Percentiles rank a stretch among this genome's conserved stretches.
Evolutionary conservation across 352 stramenopile species (phyloP).

Genomic region (Globisporangium mamillatum): DNA sequence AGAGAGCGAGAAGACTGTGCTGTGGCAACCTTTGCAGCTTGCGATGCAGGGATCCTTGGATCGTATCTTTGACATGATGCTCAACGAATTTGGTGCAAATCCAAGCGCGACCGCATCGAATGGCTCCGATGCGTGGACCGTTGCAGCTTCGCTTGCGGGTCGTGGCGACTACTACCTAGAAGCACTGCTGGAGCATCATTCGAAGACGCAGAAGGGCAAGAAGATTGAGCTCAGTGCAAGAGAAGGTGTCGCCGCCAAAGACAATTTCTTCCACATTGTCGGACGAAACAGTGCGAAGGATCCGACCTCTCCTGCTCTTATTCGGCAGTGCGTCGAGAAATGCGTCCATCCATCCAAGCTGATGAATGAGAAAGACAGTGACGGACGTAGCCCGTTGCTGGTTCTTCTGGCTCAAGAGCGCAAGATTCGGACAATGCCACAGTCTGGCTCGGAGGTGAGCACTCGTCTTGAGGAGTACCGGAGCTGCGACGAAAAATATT

Average conservation of each 20-base stretch:
- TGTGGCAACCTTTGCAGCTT: slow-evolving; percentile 56
- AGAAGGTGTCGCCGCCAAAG: slow-evolving; percentile 18
- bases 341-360: slow-evolving; percentile 32
- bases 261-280: slow-evolving; percentile 72
- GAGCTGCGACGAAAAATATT: slow-evolving; percentile 38
- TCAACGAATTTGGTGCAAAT: slow-evolving; percentile 39
- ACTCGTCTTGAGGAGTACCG: slow-evolving; percentile 38
- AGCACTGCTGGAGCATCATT: slow-evolving; percentile 45
- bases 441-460: slow-evolving; percentile 22
- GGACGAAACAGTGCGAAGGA: slow-evolving; percentile 21
- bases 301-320: slow-evolving; percentile 26
- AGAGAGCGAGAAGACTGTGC: background rate
- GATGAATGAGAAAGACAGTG: slow-evolving; percentile 45
- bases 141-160: slow-evolving; percentile 30
- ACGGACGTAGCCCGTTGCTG: slow-evolving; percentile 53
- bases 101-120: slow-evolving; percentile 33
- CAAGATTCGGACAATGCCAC: slow-evolving; percentile 14
- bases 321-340: slow-evolving; percentile 33
- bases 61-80: slow-evolving; percentile 47
- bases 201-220: slow-evolving; percentile 27
- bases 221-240: slow-evolving; percentile 28
- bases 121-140: slow-evolving; percentile 63
- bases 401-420: slow-evolving; percentile 40
- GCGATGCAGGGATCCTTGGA: slow-evolving; percentile 47
- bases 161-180: slow-evolving; percentile 46